A percentile compares a stretch with the other conserved stretches of the same genome.
Evolutionary conservation across 345 rosid species (phyloP).

Genomic region (Lumnitzera littorea): DNA sequence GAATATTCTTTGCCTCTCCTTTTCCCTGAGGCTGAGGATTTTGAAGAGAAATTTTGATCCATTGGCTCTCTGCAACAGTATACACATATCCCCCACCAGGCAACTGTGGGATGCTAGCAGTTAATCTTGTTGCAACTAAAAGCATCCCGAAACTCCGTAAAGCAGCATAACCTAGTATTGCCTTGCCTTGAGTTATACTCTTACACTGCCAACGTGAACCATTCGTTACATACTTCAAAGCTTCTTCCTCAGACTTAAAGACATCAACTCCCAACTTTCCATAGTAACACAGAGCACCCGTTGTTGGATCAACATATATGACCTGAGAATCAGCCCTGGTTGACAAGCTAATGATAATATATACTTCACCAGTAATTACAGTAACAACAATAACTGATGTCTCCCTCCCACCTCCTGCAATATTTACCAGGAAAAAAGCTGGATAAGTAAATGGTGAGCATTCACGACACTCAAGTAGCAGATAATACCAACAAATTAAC

Average conservation of each 20-base stretch:
- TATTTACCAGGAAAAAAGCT: conserved; percentile 1
- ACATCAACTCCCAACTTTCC: conserved; percentile 64
- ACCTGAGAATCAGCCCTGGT: conserved; percentile 66
- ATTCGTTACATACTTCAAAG: conserved; percentile 56
- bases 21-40: conserved; percentile 83
- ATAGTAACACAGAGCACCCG: conserved; percentile 57
- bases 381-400: conserved; percentile 75
- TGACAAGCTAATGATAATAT: conserved; percentile 56
- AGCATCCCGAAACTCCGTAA: conserved; percentile 79
- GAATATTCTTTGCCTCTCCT: conserved; percentile 79
- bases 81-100: conserved; percentile 94
- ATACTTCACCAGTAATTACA: conserved; percentile 68
- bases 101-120: conserved; percentile 58
- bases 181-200: conserved; percentile 51
- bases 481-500: too few relatives aligned
- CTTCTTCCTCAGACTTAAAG: conserved; percentile 76
- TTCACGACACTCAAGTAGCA: background rate
- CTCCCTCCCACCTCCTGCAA: conserved; percentile 48
- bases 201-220: conserved; percentile 51
- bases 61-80: conserved; percentile 77
- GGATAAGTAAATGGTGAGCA: background rate
- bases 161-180: conserved; percentile 78
- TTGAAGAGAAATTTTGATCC: conserved; percentile 77
- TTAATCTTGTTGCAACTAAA: conserved; percentile 73
- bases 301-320: conserved; percentile 82